phyloP scores from a whole-genome alignment of 2,329 filamentous ascomycete genomes.

The Colletotrichum incanum region DNA sequence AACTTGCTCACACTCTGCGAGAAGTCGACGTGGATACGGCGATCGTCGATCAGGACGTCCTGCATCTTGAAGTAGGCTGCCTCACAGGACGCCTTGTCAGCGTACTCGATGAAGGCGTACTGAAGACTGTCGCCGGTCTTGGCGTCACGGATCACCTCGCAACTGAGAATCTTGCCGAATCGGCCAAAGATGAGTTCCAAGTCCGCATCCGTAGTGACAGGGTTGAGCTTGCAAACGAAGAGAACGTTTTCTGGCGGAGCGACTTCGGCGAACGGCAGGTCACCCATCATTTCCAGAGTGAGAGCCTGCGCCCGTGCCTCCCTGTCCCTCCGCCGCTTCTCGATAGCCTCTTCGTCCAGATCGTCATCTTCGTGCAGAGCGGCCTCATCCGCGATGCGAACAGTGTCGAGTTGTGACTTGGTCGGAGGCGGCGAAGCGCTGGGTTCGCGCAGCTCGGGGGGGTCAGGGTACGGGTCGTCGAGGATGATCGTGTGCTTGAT shows the following conservation, averaged over 20 bases:
- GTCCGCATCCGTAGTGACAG: slow-evolving; percentile 95
- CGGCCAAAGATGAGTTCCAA: slow-evolving; percentile 96
- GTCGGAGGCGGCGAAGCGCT: slow-evolving; percentile 85
- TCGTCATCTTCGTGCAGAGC: slow-evolving; percentile 81
- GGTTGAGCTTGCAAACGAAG: slow-evolving; percentile 98
- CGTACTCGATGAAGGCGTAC: slow-evolving; percentile 98
- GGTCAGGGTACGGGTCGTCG: slow-evolving; percentile 93
- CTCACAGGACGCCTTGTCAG: slow-evolving; percentile 93
- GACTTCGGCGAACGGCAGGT: slow-evolving; percentile 96
- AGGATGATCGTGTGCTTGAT: slow-evolving; percentile 94
- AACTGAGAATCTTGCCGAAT: slow-evolving; percentile 94
- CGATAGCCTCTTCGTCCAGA: slow-evolving; percentile 82
- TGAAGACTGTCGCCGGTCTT: slow-evolving; percentile 96
- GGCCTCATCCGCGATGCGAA: slow-evolving; percentile 92
- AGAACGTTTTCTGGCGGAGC: slow-evolving; percentile 97
- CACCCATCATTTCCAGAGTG: slow-evolving; percentile 97
- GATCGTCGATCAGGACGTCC: slow-evolving; percentile 94
- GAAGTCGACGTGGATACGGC: slow-evolving; percentile 98
- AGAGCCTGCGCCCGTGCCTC: slow-evolving; percentile 95
- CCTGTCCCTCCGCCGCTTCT: slow-evolving; percentile 85
- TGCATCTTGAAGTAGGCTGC: slow-evolving; percentile 99
- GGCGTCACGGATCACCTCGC: slow-evolving; percentile 95
- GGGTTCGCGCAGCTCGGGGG: slow-evolving; percentile 81
- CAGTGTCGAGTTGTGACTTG: slow-evolving; percentile 89
- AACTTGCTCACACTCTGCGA: slow-evolving; percentile 93